Conservation (phyloP, 345 rosid genomes). For the Salix dunnii region DNA sequence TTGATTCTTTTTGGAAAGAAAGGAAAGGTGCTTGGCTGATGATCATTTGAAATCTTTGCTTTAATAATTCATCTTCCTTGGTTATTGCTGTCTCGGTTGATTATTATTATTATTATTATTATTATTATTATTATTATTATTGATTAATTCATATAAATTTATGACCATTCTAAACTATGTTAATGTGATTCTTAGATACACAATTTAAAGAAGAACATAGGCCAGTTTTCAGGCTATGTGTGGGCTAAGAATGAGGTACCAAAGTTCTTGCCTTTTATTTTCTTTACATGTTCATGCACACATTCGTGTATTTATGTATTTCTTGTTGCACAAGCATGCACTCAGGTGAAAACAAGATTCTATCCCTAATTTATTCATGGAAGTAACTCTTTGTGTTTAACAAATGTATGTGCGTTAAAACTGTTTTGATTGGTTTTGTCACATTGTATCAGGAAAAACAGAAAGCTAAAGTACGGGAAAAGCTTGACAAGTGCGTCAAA, state of each 20-base stretch:
- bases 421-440: slow-evolving; percentile 1
- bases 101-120: neutral
- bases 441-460: slow-evolving; percentile 59
- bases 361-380: neutral
- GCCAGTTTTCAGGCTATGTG: slow-evolving; percentile 88
- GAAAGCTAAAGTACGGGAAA: slow-evolving; percentile 66
- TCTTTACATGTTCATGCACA: neutral
- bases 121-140: no score
- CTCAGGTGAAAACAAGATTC: neutral
- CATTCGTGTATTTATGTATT: neutral
- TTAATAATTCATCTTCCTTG: neutral
- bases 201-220: slow-evolving; percentile 73
- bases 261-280: neutral
- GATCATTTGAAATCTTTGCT: neutral
- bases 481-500: slow-evolving; percentile 85
- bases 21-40: slow-evolving; percentile 63
- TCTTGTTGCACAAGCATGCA: neutral
- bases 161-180: neutral
- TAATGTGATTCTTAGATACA: slow-evolving; percentile 45
- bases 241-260: slow-evolving; percentile 85
- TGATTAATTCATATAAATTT: neutral
- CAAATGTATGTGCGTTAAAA: neutral
- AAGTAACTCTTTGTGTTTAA: neutral
- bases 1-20: slow-evolving; percentile 86
- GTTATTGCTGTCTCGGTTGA: slow-evolving; percentile 6